Evolutionary conservation across 306 rosid genomes (phyloP).

Genomic region (Cucurbita pepo): DNA sequence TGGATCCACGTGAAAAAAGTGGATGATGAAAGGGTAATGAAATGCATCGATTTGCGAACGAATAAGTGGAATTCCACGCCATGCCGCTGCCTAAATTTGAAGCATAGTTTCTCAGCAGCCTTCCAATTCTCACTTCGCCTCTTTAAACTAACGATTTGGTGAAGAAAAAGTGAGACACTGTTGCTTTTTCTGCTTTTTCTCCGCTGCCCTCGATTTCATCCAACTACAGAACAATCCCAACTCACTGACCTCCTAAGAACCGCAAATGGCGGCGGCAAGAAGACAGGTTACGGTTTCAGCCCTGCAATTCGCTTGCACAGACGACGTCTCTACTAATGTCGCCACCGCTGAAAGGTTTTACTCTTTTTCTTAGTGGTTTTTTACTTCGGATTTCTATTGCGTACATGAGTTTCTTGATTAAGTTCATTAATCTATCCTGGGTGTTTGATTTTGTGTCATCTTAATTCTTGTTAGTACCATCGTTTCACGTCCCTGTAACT

Average conservation of each 20-base stretch:
- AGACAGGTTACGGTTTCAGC: constrained; percentile 56
- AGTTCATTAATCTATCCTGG: not conserved
- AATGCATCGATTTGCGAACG: not conserved
- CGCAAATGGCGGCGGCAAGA: constrained; percentile 31
- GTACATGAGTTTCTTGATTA: not conserved
- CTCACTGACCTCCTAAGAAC: not conserved
- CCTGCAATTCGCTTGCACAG: constrained; percentile 79
- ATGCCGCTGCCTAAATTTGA: not conserved
- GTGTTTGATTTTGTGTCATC: not conserved
- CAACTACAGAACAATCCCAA: not conserved
- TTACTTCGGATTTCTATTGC: not conserved
- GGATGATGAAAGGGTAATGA: not conserved
- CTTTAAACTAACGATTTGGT: not conserved
- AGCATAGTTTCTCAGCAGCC: not conserved
- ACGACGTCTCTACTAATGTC: constrained; percentile 43
- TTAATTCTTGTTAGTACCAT: not conserved
- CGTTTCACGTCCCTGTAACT: not conserved
- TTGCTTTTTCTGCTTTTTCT: not conserved
- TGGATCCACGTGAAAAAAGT: not conserved
- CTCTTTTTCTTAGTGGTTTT: not conserved
- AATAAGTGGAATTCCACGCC: not conserved
- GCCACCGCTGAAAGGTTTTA: constrained; percentile 69
- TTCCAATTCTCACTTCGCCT: not conserved
- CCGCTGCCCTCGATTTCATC: not conserved
- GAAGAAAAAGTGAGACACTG: not conserved